Evolutionary conservation across 192 early-diverging fungal genomes (phyloP).

Genomic region (Entomortierella beljakovae): DNA sequence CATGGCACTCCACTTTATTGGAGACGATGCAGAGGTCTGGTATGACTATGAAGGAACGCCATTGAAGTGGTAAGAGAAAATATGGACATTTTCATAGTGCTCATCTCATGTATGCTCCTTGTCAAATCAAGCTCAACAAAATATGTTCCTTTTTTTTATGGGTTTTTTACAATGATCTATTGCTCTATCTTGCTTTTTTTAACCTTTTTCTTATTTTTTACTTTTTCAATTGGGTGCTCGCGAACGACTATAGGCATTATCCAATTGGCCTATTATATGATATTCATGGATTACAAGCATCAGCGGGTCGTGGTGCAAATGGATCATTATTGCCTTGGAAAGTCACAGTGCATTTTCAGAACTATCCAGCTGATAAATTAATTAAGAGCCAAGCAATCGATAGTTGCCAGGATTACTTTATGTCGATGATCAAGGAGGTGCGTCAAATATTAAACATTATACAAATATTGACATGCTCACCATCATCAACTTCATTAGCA

Average conservation of each 20-base stretch:
- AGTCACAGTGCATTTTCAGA: constrained; percentile 79
- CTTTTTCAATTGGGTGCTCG: neutral
- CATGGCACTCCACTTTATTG: constrained; percentile 56
- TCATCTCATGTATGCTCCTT: too few species aligned
- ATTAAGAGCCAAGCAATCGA: constrained; percentile 68
- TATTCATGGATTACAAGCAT: constrained; percentile 59
- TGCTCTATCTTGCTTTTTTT: neutral
- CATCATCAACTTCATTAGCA: too few species aligned
- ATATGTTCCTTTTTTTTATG: neutral
- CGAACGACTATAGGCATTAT: constrained; percentile 72
- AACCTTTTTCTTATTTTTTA: neutral
- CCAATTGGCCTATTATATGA: constrained; percentile 90
- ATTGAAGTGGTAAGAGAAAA: constrained; percentile 78
- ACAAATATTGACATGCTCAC: neutral
- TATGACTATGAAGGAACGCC: constrained; percentile 77
- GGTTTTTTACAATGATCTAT: too few species aligned
- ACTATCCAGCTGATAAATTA: constrained; percentile 77
- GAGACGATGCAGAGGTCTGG: constrained; percentile 73
- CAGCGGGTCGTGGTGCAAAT: constrained; percentile 36
- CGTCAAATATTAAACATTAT: neutral
- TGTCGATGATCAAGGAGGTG: constrained; percentile 91
- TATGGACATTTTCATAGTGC: too few species aligned
- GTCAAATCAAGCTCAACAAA: too few species aligned
- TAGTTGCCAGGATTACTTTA: constrained; percentile 79
- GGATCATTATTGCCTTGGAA: constrained; percentile 76